These are phyloP conservation scores for Pleurotus djamor DNA, from an alignment of 768 basidiomycete genomes.

Conservation along the genomic window DNA sequence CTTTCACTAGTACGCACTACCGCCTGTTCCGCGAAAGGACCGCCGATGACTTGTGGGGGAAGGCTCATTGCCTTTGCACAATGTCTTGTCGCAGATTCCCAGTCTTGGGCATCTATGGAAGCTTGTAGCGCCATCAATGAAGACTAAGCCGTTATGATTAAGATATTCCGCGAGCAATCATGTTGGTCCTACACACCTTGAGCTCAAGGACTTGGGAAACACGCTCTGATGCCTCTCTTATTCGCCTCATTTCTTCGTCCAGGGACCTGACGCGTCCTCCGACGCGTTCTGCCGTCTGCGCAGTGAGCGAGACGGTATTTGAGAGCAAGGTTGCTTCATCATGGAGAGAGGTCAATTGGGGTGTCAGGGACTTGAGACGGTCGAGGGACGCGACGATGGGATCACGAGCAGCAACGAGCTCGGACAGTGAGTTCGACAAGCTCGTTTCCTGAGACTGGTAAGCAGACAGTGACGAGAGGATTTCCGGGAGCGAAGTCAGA, in stretches of 20 bases:
- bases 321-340: conserved; percentile 54
- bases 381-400: conserved; percentile 62
- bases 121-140: conserved; percentile 49
- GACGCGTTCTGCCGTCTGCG: conserved; percentile 80
- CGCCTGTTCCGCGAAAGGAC: conserved; percentile 81
- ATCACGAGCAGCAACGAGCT: conserved; percentile 65
- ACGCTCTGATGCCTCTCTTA: conserved; percentile 87
- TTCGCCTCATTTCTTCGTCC: conserved; percentile 91
- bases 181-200: conserved; percentile 54
- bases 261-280: conserved; percentile 87
- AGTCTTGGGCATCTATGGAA: conserved; percentile 85
- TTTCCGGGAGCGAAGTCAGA: conserved; percentile 64
- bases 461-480: conserved; percentile 70
- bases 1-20: conserved; percentile 58
- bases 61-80: conserved; percentile 90
- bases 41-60: conserved; percentile 73
- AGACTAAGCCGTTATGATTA: conserved; percentile 20
- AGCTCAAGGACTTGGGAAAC: conserved; percentile 94
- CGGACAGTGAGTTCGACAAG: conserved; percentile 70
- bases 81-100: conserved; percentile 93
- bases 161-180: conserved; percentile 6
- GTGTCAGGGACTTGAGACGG: conserved; percentile 58
- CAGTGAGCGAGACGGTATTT: conserved; percentile 65
- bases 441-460: conserved; percentile 78
- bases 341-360: conserved; percentile 62